A percentile compares a stretch with the other conserved stretches of the same genome.
These are phyloP conservation scores for Aristolochia fimbriata DNA, from an alignment of 164 flowering plant species.

Conservation along the genomic window DNA sequence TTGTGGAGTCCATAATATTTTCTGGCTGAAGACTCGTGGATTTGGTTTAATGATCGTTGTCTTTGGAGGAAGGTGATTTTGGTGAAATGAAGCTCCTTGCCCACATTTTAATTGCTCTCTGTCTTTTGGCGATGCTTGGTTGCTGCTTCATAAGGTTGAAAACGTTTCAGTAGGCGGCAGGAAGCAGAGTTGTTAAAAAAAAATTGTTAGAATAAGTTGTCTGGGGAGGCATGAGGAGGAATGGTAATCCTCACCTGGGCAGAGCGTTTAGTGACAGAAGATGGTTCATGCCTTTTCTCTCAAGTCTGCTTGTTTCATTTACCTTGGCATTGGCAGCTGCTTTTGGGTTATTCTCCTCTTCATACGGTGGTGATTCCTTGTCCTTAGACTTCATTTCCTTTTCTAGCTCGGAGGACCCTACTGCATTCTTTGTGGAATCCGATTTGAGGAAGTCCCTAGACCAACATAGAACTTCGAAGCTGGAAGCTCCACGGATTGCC, in stretches of 20 bases:
- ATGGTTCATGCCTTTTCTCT: slow-evolving; percentile 73
- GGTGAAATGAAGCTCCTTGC: slow-evolving; percentile 9
- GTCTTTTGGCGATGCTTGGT: neutral
- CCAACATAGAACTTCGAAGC: slow-evolving; percentile 1
- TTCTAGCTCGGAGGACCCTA: slow-evolving; percentile 35
- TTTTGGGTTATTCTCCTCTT: slow-evolving; percentile 38
- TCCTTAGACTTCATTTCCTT: slow-evolving; percentile 35
- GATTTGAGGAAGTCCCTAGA: slow-evolving; percentile 31
- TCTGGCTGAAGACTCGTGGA: too few relatives aligned
- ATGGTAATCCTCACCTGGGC: slow-evolving; percentile 40
- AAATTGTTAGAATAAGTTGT: neutral
- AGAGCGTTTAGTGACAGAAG: slow-evolving; percentile 61
- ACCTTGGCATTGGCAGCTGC: slow-evolving; percentile 34
- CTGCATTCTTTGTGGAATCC: slow-evolving; percentile 61
- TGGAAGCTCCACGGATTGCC: slow-evolving; percentile 60
- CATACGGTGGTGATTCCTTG: slow-evolving; percentile 30
- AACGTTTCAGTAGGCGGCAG: neutral
- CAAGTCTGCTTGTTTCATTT: slow-evolving; percentile 54
- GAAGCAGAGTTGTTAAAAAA: neutral
- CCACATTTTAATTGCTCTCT: slow-evolving; percentile 9
- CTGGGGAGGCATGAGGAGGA: slow-evolving; percentile 42
- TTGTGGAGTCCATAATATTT: too few relatives aligned
- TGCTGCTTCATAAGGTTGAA: neutral
- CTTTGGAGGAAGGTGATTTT: too few relatives aligned
- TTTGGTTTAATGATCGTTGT: slow-evolving; percentile 17